A percentile compares a stretch with the other conserved stretches of the same genome.
Conservation (phyloP, 2,329 filamentous ascomycete species). For the Trichoderma guizhouense region DNA sequence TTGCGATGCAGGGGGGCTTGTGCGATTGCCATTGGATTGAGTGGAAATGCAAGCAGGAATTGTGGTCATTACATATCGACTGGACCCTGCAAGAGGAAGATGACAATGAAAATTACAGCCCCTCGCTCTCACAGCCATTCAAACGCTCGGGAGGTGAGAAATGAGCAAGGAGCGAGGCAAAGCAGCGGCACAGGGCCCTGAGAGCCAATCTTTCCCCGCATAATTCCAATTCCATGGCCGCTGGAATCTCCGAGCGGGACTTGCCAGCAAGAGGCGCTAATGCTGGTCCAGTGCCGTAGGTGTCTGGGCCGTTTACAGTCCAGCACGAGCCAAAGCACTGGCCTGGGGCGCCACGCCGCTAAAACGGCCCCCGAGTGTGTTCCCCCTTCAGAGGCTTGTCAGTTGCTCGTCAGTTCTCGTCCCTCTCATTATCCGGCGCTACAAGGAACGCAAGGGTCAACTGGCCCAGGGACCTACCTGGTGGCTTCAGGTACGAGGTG, state of each 20-base stretch:
- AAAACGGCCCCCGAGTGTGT: neutral
- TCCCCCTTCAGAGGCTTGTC: neutral
- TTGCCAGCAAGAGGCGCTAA: neutral
- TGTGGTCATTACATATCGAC: neutral
- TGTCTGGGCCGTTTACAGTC: too few species aligned
- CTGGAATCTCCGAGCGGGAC: neutral
- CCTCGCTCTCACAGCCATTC: neutral
- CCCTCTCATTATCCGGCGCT: neutral
- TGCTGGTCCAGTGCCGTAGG: neutral
- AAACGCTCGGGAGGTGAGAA: neutral
- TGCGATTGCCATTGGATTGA: neutral
- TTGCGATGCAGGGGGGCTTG: neutral
- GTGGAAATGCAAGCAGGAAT: neutral
- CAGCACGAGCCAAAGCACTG: neutral
- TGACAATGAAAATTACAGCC: neutral
- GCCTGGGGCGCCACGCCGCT: neutral
- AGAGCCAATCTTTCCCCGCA: slow-evolving; percentile 5
- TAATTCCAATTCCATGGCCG: neutral
- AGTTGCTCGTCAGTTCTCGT: neutral
- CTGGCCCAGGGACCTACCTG: neutral
- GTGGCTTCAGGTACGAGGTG: neutral
- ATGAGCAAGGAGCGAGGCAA: slow-evolving; percentile 2
- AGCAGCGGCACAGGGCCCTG: neutral
- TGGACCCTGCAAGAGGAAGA: neutral
- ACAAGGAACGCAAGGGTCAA: neutral